Conservation (phyloP, 2,329 filamentous ascomycete species). For the Claviceps fusiformis region DNA sequence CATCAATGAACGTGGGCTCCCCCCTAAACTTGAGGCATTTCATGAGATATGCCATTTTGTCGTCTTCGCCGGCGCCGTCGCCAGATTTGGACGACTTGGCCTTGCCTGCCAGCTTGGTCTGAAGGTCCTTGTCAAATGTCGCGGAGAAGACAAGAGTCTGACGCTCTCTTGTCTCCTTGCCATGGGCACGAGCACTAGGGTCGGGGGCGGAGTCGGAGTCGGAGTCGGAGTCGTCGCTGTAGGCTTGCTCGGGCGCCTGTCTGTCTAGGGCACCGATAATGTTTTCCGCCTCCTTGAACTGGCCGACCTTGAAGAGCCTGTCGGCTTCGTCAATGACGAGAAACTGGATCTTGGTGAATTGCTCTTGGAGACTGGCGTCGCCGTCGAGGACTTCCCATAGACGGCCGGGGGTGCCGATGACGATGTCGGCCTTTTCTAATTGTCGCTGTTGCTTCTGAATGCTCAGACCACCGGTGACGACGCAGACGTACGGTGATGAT, state of each 20-base stretch:
- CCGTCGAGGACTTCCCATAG: conserved; percentile 87
- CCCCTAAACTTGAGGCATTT: conserved; percentile 81
- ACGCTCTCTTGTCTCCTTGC: conserved; percentile 37
- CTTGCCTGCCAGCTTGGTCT: conserved; percentile 80
- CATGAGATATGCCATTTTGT: conserved; percentile 86
- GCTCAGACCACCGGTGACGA: conserved; percentile 82
- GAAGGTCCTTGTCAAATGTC: conserved; percentile 82
- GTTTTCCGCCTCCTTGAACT: conserved; percentile 88
- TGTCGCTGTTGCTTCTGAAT: conserved; percentile 90
- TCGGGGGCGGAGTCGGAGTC: conserved; percentile 15
- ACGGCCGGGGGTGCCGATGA: conserved; percentile 85
- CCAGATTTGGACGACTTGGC: conserved; percentile 31
- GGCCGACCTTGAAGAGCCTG: conserved; percentile 76
- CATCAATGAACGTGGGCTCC: conserved; percentile 80
- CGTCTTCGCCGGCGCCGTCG: conserved; percentile 36
- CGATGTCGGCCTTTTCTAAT: conserved; percentile 70
- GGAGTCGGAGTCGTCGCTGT: conserved; percentile 31
- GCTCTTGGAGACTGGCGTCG: conserved; percentile 52
- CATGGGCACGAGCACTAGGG: conserved; percentile 18
- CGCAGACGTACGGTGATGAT: conserved; percentile 60
- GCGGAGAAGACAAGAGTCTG: conserved; percentile 96
- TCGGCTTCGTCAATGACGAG: conserved; percentile 92
- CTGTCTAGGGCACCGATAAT: conserved; percentile 72
- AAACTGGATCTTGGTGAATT: conserved; percentile 63
- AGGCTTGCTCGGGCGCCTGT: conserved; percentile 46